Percentiles rank a stretch among this genome's conserved stretches.
These are phyloP conservation scores for Podosphaera aphanis DNA, from an alignment of 2,329 filamentous ascomycete species.

Conservation along the genomic window DNA sequence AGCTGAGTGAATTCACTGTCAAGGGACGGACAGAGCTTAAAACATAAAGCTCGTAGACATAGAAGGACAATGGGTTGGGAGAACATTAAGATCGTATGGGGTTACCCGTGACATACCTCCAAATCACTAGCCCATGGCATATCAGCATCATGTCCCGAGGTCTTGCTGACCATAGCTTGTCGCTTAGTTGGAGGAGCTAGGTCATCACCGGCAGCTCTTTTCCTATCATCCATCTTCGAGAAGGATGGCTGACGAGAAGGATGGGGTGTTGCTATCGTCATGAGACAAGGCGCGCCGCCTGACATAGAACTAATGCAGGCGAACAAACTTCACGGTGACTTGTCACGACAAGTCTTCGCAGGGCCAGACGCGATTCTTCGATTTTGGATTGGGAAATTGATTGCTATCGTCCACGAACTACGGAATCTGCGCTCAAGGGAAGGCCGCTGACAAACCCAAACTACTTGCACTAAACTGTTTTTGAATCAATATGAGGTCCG, in stretches of 20 bases:
- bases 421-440: neutral
- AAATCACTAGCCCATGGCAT: constrained; percentile 49
- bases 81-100: constrained; percentile 8
- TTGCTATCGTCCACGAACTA: neutral
- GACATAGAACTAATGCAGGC: constrained; percentile 4
- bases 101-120: constrained; percentile 35
- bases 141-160: constrained; percentile 38
- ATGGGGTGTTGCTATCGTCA: constrained; percentile 46
- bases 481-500: neutral
- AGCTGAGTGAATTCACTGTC: constrained; percentile 12
- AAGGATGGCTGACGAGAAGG: constrained; percentile 52
- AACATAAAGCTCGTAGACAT: constrained; percentile 7
- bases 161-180: constrained; percentile 65
- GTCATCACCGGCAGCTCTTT: constrained; percentile 77
- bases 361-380: neutral
- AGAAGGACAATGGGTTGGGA: constrained; percentile 1
- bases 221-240: constrained; percentile 98
- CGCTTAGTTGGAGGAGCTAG: constrained; percentile 76
- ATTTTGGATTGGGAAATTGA: neutral
- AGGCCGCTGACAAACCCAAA: neutral
- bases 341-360: neutral
- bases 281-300: constrained; percentile 36
- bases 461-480: neutral
- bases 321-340: neutral
- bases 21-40: constrained; percentile 4